Conservation (phyloP, 2,329 filamentous ascomycete species). For the Hypocrella siamensis region DNA sequence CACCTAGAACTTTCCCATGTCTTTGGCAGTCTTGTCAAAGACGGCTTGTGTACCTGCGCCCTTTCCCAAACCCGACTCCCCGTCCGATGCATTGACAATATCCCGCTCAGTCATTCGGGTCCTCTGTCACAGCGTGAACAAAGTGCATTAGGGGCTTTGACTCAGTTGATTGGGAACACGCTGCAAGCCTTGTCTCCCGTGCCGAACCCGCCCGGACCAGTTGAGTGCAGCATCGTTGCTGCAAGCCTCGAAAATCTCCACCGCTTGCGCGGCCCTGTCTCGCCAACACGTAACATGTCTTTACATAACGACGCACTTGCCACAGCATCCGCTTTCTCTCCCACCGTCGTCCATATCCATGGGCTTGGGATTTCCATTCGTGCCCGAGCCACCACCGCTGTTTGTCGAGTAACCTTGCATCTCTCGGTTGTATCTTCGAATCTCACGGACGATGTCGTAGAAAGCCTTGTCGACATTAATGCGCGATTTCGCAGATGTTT, state of each 20-base stretch:
- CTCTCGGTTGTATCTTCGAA: slow-evolving; percentile 95
- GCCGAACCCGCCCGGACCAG: too few relatives aligned
- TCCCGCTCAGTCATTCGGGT: slow-evolving; percentile 8
- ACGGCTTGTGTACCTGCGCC: slow-evolving; percentile 8
- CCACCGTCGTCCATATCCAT: slow-evolving; percentile 64
- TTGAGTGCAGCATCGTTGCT: background rate
- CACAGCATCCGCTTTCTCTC: slow-evolving; percentile 62
- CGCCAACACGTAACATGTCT: background rate
- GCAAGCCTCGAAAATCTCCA: background rate
- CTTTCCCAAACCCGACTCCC: slow-evolving; percentile 22
- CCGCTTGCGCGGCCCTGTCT: background rate
- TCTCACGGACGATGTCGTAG: slow-evolving; percentile 96
- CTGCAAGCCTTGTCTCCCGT: too few relatives aligned
- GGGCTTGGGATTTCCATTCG: slow-evolving; percentile 49
- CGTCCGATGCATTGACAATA: slow-evolving; percentile 20
- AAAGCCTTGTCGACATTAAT: slow-evolving; percentile 98
- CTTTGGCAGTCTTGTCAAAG: too few relatives aligned
- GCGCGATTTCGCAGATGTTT: slow-evolving; percentile 94
- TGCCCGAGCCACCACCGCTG: slow-evolving; percentile 47
- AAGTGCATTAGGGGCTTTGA: too few relatives aligned
- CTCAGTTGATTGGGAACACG: too few relatives aligned
- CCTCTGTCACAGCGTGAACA: slow-evolving; percentile 1
- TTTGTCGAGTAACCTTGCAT: slow-evolving; percentile 76
- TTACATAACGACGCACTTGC: slow-evolving; percentile 82
- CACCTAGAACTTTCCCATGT: too few relatives aligned